Base-by-base conservation (phyloP, 345 rosid species). In the Boechera retrofracta region DNA sequence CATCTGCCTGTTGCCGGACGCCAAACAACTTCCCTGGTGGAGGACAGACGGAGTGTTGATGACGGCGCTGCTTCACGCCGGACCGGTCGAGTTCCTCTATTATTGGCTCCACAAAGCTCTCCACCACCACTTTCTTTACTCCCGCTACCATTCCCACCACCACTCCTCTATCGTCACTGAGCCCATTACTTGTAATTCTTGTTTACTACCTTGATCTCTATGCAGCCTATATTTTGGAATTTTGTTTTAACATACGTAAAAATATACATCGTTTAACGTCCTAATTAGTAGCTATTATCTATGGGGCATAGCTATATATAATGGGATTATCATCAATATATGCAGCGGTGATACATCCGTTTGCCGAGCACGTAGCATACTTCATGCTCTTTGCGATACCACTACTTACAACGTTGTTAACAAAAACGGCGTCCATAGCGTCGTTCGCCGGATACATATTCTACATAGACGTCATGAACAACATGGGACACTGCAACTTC, bases 71-170 rank as follows among this genome's bases (percentile, higher is more conserved):
- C 81, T 93, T n/a, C 97, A 93, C 39, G 74, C 83, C 0, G 97
- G 97, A 5, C 97, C 91, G 0, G 93, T 93, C 15, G 98, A 93
- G 84, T 88, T 93, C 57, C 79, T 90, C 1, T 90, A 90, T 75
- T 93, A 89, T 45, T 93, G 98, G 98, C 75, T 90, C 21, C 98
- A 92, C 67, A 75, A 86, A 58, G 93, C 89, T 13, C 80, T 92
- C 4, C 98, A 92, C 73, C 98, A 90, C 77, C 93, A 90, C 76
- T 89, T 53, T 65, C 93, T 93, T 65, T 93, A 93, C 83, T 83
- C 92, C 36, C 93, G 95, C 51, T 88, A 93, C 78, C 98, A 91
- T 65, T 93, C 98, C n/a, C 98, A 93, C 38, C 98, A 89, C 67
- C 97, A 91, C 78, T 86, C 95, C 49, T 93, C 98, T 63, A 85